Base-by-base conservation (phyloP, 2,329 filamentous ascomycete species). In the Trichocomaceae sp. region DNA sequence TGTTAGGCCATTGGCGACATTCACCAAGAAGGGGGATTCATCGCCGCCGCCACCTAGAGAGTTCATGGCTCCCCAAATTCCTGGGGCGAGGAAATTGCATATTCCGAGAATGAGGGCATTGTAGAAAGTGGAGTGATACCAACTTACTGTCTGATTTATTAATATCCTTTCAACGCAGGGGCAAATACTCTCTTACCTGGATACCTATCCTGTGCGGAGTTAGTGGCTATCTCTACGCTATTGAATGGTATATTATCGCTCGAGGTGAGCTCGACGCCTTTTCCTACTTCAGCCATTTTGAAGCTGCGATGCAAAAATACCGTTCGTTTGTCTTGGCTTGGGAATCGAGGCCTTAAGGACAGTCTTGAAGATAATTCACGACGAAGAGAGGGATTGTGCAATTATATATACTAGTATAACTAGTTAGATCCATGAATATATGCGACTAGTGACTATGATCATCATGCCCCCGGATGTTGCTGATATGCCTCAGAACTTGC, bases 11-110 rank as follows among this genome's bases (percentile, higher is more conserved):
- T 90, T 90, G 13, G 84, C 85, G 0, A 82, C 78, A 62, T 88
- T 88, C 49, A 89, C 82, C 1, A 88, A 75, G 61, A 83, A 78
- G 0, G 86, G 86, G 8, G 78, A 77, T 59, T 83, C 77, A 29
- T 81, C 77, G 2, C 86, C 86, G 48, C 86, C 86, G 1, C 84
- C 86, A 9, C 86, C 86, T 0, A 89, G 77, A 0, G 80, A 83
- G 71, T 88, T 88, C 84, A 88, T 86, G 7, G 84, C 84, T 12
- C 77, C 79, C 85, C 85, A 88, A 58, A 88, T 85, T 0, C 86
- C 86, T 0, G 85, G 86, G 0, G 85, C 85, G 1, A 83, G 75
- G 58, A 89, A 81, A 63, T 86, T 87, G 69, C 83, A 87, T 9
- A 88, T 68, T 0, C 86, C 86, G 1, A 90, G 78, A 39, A 90